Evolutionary conservation across 2,329 filamentous ascomycete genomes (phyloP).

Genomic region (Epichloe scottii): DNA sequence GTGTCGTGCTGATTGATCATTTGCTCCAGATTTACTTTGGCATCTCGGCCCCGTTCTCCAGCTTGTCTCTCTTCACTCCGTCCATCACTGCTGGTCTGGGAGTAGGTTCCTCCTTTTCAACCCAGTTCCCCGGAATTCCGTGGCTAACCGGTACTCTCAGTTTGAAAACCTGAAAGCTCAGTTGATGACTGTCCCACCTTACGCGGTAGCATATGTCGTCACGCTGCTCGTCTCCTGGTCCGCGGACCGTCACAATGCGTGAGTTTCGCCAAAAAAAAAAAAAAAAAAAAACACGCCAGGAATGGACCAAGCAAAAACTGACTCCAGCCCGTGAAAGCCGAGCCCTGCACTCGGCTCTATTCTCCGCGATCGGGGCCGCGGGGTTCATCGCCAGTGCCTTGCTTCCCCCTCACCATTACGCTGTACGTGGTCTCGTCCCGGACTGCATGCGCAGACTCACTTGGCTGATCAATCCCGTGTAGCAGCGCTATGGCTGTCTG

Average conservation of each 20-base stretch:
- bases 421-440: conserved; percentile 31
- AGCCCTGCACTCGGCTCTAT: conserved; percentile 29
- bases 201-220: conserved; percentile 42
- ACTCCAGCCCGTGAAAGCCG: conserved; percentile 12
- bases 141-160: not conserved
- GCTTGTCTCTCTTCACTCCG: conserved; percentile 49
- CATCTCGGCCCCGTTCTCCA: conserved; percentile 42
- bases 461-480: conserved; percentile 25
- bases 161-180: conserved; percentile 44
- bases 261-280: not conserved
- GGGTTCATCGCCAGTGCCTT: conserved; percentile 50
- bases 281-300: no score
- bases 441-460: no score
- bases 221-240: conserved; percentile 38
- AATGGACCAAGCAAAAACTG: no score
- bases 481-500: conserved; percentile 54
- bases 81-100: conserved; percentile 44
- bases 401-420: conserved; percentile 34
- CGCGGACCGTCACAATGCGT: conserved; percentile 47
- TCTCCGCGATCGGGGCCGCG: conserved; percentile 30
- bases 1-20: no score
- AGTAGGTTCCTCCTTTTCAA: not conserved
- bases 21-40: conserved; percentile 29
- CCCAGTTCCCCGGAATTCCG: not conserved
- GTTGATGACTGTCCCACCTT: conserved; percentile 55